Base-by-base conservation (phyloP, 108 stramenopile genomes). In the Schizochytrium sp. region DNA sequence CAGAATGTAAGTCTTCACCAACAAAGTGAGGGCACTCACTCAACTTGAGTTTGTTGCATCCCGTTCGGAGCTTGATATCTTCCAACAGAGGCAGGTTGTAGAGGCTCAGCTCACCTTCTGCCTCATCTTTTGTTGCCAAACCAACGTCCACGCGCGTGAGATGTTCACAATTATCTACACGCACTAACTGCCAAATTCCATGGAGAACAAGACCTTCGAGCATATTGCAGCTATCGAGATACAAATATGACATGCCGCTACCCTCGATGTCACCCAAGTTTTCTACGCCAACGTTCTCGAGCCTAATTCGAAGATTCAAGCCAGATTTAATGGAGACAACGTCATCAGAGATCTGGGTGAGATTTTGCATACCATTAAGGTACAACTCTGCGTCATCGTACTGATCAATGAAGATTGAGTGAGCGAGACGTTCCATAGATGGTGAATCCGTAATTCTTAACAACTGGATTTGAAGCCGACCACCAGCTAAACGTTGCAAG, bases 11-110 rank as follows among this genome's bases (percentile, higher is more conserved):
- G 19, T 17, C 28, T 44, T 69, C 64, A 15, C 64, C 64, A 7
- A 69, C 64, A 44, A 69, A 69, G 42, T 69, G 19, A 7, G 64
- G 64, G 28, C 64, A 69, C 42, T 69, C 15, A 15, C 42, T 44
- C 5, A 69, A 44, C 42, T 69, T 69, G 64, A 69, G 64, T 5
- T 44, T 7, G 64, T 28, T 12, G 44, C 64, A 69, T 7, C 64
- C 64, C 12, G 64, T 69, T 38, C 64, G 64, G 44, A 69, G 64
- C 64, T 69, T 69, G 44, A 69, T 69, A 3, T 69, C 64, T 15
- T 38, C 5, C 12, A 69, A 15, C 19, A 69, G 64, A 7, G 64
- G 64, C 0, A 69, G 64, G 42, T 69, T 69, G 1, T 69, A 28
- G 42, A 69, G 64, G 10, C 42, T 13, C 19, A 69, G 64, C 64